Conservation (phyloP, 1,284 basidiomycete species). For the Pterula multifida region DNA sequence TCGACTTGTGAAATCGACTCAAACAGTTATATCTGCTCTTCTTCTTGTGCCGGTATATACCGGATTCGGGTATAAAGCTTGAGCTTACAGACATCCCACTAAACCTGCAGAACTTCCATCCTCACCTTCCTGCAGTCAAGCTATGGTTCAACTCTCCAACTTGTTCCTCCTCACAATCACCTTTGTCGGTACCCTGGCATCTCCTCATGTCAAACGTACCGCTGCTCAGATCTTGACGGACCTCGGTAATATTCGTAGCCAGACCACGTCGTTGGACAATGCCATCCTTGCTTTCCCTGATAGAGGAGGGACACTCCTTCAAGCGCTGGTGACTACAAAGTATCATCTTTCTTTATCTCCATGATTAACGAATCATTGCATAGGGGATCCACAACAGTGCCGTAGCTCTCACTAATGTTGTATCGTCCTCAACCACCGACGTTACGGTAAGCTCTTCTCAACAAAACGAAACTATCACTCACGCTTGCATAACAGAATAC, state of each 20-base stretch:
- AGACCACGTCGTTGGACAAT: not conserved
- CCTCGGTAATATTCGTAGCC: not conserved
- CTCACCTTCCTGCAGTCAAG: not conserved
- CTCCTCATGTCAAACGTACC: not conserved
- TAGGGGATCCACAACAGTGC: not conserved
- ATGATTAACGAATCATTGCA: not conserved
- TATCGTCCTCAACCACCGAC: not conserved
- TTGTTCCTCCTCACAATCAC: not conserved
- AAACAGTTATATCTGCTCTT: no score
- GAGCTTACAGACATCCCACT: not conserved
- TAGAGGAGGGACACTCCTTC: not conserved
- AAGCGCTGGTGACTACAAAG: not conserved
- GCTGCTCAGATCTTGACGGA: not conserved
- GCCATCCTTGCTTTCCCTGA: not conserved
- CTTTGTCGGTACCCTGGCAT: not conserved
- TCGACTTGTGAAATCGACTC: no score
- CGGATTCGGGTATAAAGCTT: not conserved
- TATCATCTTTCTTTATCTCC: no score
- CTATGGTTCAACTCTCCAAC: not conserved
- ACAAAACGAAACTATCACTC: not conserved
- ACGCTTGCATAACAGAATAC: not conserved
- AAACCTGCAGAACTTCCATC: no score
- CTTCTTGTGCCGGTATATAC: no score
- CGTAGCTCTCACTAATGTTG: not conserved
- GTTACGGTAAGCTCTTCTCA: not conserved